Evolutionary conservation across 1,139 yeast genomes (phyloP).

Genomic region (Scheffersomyces quercinus): DNA sequence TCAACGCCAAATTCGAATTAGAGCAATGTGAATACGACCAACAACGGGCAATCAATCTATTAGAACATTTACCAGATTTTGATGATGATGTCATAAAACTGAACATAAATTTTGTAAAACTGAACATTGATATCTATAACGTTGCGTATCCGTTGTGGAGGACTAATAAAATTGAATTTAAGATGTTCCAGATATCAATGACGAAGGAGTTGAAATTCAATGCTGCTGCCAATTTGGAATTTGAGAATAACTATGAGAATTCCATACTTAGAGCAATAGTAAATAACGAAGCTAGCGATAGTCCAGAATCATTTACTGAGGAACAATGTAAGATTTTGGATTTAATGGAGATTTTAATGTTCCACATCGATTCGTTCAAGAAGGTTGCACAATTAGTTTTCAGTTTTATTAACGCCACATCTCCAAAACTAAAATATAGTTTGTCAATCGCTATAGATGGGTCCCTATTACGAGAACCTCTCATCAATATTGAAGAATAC

Average conservation of each 20-base stretch:
- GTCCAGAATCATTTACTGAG: conserved; percentile 18
- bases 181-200: conserved; percentile 8
- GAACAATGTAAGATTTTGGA: conserved; percentile 18
- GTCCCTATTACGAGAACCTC: neutral
- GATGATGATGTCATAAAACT: conserved; percentile 1
- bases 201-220: conserved; percentile 14
- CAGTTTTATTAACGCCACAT: too few relatives aligned
- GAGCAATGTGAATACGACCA: neutral
- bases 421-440: neutral
- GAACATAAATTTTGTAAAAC: too few relatives aligned
- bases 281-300: conserved; percentile 13
- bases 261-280: conserved; percentile 15
- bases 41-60: neutral
- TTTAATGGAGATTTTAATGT: conserved; percentile 17
- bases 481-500: neutral
- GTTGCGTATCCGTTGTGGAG: conserved; percentile 2
- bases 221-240: conserved; percentile 11
- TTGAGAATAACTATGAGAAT: conserved; percentile 15
- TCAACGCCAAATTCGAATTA: conserved; percentile 2
- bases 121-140: too few relatives aligned
- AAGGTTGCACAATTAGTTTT: neutral
- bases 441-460: neutral
- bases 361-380: conserved; percentile 14
- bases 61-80: conserved; percentile 5
- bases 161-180: conserved; percentile 1